Percentiles rank a stretch among this genome's conserved stretches.
These are phyloP conservation scores for Elasticomyces elasticus DNA, from an alignment of 495 filamentous ascomycete genomes.

Conservation along the genomic window DNA sequence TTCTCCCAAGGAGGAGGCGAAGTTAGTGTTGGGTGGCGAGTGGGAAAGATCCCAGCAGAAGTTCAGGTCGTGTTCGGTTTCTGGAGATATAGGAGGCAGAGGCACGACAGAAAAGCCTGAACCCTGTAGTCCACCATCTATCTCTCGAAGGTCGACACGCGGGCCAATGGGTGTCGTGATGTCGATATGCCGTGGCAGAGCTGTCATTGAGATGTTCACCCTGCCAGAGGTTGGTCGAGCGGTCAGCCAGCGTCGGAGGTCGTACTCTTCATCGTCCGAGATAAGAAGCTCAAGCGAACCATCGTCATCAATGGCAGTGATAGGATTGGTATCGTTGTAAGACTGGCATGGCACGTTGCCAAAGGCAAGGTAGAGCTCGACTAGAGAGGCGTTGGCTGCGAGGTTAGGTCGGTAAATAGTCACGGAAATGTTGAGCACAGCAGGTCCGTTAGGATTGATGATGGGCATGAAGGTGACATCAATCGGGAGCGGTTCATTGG, in stretches of 20 bases:
- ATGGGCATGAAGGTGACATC: background rate
- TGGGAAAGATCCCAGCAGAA: background rate
- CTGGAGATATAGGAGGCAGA: background rate
- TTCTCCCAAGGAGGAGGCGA: conserved; percentile 5
- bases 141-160: background rate
- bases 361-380: background rate
- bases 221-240: background rate
- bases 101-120: background rate
- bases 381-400: background rate
- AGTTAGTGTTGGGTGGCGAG: background rate
- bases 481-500: background rate
- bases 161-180: conserved; percentile 3
- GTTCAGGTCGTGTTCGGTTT: background rate
- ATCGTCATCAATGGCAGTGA: background rate
- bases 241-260: background rate
- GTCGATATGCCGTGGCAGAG: background rate
- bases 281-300: background rate
- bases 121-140: background rate
- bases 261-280: background rate
- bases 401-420: background rate
- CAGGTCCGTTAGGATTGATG: background rate
- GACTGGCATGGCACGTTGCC: conserved; percentile 1
- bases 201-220: background rate
- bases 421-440: background rate
- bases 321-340: background rate